Percentiles rank a stretch among this genome's conserved stretches.
These are phyloP conservation scores for Herpetomonas muscarum DNA, from an alignment of 208 protist species.

Conservation along the genomic window DNA sequence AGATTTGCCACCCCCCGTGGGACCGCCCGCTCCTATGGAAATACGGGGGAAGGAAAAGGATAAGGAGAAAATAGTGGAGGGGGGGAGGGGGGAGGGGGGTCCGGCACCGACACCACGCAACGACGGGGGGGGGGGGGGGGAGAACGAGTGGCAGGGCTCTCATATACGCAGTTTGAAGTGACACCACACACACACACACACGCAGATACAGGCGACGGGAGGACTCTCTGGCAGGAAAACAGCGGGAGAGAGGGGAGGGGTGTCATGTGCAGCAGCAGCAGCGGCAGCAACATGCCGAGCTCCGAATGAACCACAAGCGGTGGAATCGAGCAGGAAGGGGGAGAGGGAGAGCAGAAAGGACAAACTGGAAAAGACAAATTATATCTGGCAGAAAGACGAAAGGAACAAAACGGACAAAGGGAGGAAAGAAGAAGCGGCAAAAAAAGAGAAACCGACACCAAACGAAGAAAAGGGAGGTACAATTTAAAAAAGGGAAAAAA, in stretches of 20 bases:
- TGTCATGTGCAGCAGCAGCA: background rate
- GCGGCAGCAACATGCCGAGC: too few relatives aligned
- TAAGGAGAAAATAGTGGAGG: too few relatives aligned
- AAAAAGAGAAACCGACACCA: constrained; percentile 8
- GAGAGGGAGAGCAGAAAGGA: constrained; percentile 3
- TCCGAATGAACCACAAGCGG: background rate
- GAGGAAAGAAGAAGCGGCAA: constrained; percentile 12
- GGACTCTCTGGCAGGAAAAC: background rate
- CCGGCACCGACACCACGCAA: too few relatives aligned
- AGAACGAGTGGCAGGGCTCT: too few relatives aligned
- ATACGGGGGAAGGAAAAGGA: too few relatives aligned
- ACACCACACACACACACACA: background rate
- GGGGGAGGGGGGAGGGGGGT: too few relatives aligned
- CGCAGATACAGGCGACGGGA: background rate
- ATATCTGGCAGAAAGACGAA: background rate
- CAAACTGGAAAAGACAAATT: background rate
- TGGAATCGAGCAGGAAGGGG: background rate
- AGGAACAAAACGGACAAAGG: constrained; percentile 4
- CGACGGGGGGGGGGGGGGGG: too few relatives aligned
- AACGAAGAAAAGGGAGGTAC: background rate
- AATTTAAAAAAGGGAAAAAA: constrained; percentile 9
- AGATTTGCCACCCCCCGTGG: too few relatives aligned
- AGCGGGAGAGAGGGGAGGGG: background rate
- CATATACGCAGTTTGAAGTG: too few relatives aligned
- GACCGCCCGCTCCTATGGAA: too few relatives aligned